Conservation (phyloP, 176 grass and related monocot genomes). For the Triticum timopheevii region DNA sequence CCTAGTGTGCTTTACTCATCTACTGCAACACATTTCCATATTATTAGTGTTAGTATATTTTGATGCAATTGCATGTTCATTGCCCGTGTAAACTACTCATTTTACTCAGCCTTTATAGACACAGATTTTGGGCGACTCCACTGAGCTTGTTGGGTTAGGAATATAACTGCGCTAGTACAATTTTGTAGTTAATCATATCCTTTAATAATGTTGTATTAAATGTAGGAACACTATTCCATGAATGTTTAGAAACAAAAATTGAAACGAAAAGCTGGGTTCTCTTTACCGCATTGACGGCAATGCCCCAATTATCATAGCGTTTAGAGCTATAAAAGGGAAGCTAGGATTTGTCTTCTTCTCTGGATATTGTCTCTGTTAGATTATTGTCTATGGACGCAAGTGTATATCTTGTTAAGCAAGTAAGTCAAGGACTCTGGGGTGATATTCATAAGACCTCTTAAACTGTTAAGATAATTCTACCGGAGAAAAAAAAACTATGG, state of each 20-base stretch:
- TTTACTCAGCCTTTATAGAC: too few relatives aligned
- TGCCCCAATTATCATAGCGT: too few relatives aligned
- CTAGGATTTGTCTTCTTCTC: background rate
- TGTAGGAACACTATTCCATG: too few relatives aligned
- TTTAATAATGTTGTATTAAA: too few relatives aligned
- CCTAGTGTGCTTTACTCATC: background rate
- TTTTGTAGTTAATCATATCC: too few relatives aligned
- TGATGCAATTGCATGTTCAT: background rate
- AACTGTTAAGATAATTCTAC: background rate
- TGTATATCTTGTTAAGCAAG: background rate
- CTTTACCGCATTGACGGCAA: too few relatives aligned
- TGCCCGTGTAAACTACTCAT: too few relatives aligned
- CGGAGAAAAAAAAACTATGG: background rate
- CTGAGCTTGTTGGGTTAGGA: too few relatives aligned
- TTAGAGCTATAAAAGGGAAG: background rate
- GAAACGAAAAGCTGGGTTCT: too few relatives aligned
- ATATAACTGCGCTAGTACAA: too few relatives aligned
- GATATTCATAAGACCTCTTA: background rate
- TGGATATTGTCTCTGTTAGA: background rate
- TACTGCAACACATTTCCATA: background rate
- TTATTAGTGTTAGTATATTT: background rate
- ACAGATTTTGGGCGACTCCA: too few relatives aligned
- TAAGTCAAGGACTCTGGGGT: background rate
- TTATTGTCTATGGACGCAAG: background rate
- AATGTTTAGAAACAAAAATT: too few relatives aligned